These are phyloP conservation scores for Scedosporium dehoogii DNA, from an alignment of 2,329 filamentous ascomycete species.

Conservation along the genomic window DNA sequence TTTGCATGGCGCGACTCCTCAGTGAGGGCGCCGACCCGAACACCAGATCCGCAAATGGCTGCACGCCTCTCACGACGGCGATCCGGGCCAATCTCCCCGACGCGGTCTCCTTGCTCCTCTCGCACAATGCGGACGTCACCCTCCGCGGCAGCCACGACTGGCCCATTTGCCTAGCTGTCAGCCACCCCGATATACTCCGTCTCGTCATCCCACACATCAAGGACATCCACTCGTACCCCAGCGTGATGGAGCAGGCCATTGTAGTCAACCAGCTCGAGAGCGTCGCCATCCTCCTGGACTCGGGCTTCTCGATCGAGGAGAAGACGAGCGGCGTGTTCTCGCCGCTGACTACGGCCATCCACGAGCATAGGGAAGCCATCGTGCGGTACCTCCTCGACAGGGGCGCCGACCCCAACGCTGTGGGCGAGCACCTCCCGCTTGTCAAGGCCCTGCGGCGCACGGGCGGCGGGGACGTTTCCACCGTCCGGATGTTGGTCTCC, in stretches of 20 bases:
- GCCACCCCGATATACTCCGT: conserved; percentile 47
- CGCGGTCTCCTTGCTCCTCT: conserved; percentile 48
- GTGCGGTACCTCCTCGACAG: conserved; percentile 52
- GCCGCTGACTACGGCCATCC: conserved; percentile 56
- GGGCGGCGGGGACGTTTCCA: conserved; percentile 43
- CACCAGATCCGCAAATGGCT: conserved; percentile 44
- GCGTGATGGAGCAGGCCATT: conserved; percentile 58
- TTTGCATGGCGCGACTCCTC: conserved; percentile 50
- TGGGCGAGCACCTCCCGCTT: conserved; percentile 61
- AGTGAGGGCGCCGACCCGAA: conserved; percentile 52
- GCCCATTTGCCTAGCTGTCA: conserved; percentile 61
- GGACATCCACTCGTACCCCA: conserved; percentile 53
- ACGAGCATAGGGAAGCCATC: conserved; percentile 51
- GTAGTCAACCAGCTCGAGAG: conserved; percentile 56
- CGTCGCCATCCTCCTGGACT: conserved; percentile 53
- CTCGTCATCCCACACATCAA: conserved; percentile 46
- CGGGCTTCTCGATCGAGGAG: conserved; percentile 59
- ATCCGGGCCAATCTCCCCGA: conserved; percentile 51
- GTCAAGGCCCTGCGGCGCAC: conserved; percentile 58
- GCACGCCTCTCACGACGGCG: conserved; percentile 55
- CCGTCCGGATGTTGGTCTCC: conserved; percentile 52
- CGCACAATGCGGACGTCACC: conserved; percentile 50
- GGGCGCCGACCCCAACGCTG: conserved; percentile 54
- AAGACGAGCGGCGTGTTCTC: conserved; percentile 66
- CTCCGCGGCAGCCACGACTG: conserved; percentile 54